phyloP scores from a whole-genome alignment of 768 basidiomycete species.

The Xanthoconium purpureum region DNA sequence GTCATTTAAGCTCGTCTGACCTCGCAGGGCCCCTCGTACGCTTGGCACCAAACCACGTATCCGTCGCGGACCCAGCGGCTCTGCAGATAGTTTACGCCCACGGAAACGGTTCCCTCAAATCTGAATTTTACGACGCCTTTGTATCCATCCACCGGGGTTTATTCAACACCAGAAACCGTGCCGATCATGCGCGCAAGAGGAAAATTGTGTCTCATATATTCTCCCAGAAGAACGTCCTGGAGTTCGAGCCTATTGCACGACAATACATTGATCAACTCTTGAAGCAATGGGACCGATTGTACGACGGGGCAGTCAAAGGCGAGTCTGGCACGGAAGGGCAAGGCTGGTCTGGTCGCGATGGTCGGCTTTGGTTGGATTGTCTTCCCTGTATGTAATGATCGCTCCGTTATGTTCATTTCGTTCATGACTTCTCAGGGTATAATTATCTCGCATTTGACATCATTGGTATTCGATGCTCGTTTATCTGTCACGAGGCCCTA shows the following conservation, averaged over 20 bases:
- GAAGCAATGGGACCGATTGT: conserved; percentile 74
- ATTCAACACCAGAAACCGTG: conserved; percentile 76
- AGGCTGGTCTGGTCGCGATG: conserved; percentile 58
- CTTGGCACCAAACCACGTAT: conserved; percentile 74
- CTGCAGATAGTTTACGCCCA: conserved; percentile 74
- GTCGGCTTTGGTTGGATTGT: conserved; percentile 70
- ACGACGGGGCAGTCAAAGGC: conserved; percentile 52
- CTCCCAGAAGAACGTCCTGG: conserved; percentile 78
- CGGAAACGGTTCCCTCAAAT: conserved; percentile 80
- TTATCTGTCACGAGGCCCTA: neutral
- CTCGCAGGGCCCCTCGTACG: conserved; percentile 60
- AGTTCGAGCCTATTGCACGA: conserved; percentile 80
- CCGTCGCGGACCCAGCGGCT: conserved; percentile 75
- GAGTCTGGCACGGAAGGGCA: conserved; percentile 55
- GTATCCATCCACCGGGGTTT: conserved; percentile 70
- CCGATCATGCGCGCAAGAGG: conserved; percentile 82
- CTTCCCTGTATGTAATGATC: conserved; percentile 56
- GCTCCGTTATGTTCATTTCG: neutral
- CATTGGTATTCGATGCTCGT: conserved; percentile 44
- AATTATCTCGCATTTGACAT: conserved; percentile 73
- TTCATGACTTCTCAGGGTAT: conserved; percentile 38
- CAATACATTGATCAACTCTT: conserved; percentile 58
- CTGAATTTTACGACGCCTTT: conserved; percentile 76
- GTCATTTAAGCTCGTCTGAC: neutral
- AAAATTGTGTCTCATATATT: conserved; percentile 88